Conservation (phyloP, 805 yeast species). For the Kluyveromyces nonfermentans region DNA sequence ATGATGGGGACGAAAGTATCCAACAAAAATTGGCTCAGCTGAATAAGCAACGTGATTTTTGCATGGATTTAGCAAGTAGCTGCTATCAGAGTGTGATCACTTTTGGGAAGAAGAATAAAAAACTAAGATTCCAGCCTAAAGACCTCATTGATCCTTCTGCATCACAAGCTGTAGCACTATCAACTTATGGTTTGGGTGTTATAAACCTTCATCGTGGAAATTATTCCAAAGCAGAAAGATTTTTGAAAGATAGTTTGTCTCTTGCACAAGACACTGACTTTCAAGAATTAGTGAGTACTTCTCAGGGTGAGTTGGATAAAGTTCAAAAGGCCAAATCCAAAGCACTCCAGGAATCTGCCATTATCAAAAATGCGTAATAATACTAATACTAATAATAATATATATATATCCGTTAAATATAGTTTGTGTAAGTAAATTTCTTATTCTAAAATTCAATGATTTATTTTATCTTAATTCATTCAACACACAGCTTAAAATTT, state of each 20-base stretch:
- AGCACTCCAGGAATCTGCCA: background rate
- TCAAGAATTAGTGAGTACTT: conserved; percentile 49
- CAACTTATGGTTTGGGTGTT: conserved; percentile 82
- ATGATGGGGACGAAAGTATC: conserved; percentile 20
- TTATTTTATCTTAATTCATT: background rate
- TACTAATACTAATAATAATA: too few species aligned
- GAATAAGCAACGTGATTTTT: conserved; percentile 21
- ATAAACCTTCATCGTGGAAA: conserved; percentile 53
- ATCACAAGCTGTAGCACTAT: conserved; percentile 64
- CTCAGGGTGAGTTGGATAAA: conserved; percentile 57
- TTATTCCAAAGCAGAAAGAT: conserved; percentile 46
- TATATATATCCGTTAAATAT: background rate
- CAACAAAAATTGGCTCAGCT: conserved; percentile 17
- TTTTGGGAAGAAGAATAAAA: conserved; percentile 31
- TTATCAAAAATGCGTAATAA: background rate
- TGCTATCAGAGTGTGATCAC: conserved; percentile 38
- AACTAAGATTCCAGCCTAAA: conserved; percentile 24
- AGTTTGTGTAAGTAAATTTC: background rate
- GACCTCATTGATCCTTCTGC: conserved; percentile 35
- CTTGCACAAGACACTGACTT: conserved; percentile 62
- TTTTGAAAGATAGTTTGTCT: conserved; percentile 58
- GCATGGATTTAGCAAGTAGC: conserved; percentile 28
- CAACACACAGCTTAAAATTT: background rate
- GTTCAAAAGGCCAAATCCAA: conserved; percentile 27
- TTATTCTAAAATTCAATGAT: background rate